Conservation (phyloP, 495 filamentous ascomycete species). For the Aspergillus ostianus region DNA sequence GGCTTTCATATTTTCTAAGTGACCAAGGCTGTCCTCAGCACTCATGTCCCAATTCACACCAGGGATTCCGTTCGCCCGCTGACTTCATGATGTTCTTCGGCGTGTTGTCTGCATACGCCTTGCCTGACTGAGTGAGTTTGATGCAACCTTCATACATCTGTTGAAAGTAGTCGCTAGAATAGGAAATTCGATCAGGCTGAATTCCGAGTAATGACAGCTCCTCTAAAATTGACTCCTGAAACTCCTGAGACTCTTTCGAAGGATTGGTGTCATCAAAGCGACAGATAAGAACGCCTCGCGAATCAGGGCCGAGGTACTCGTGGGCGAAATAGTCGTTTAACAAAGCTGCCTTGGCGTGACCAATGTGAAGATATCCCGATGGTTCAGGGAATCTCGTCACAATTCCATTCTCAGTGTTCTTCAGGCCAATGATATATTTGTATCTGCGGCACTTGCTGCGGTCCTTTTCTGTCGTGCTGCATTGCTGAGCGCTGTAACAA, state of each 20-base stretch:
- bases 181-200: constrained; percentile 64
- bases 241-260: constrained; percentile 78
- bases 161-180: constrained; percentile 80
- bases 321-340: constrained; percentile 87
- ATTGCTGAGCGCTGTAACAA: constrained; percentile 53
- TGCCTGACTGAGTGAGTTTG: constrained; percentile 66
- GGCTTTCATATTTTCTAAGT: constrained; percentile 77
- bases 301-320: constrained; percentile 63
- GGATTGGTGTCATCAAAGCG: constrained; percentile 85
- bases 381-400: constrained; percentile 87
- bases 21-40: constrained; percentile 66
- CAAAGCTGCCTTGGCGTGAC: constrained; percentile 79
- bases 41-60: constrained; percentile 62
- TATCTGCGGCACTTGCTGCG: constrained; percentile 65
- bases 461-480: constrained; percentile 53
- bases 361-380: constrained; percentile 85
- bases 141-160: constrained; percentile 70
- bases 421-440: constrained; percentile 77
- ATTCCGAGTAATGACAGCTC: constrained; percentile 75
- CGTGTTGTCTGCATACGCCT: constrained; percentile 79
- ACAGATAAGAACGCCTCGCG: constrained; percentile 48
- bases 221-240: constrained; percentile 73
- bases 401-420: constrained; percentile 74
- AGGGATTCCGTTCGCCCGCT: constrained; percentile 67
- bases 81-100: constrained; percentile 70